Conservation (phyloP, 179 eudicot genomes). For the Heliamphora pulchella region DNA sequence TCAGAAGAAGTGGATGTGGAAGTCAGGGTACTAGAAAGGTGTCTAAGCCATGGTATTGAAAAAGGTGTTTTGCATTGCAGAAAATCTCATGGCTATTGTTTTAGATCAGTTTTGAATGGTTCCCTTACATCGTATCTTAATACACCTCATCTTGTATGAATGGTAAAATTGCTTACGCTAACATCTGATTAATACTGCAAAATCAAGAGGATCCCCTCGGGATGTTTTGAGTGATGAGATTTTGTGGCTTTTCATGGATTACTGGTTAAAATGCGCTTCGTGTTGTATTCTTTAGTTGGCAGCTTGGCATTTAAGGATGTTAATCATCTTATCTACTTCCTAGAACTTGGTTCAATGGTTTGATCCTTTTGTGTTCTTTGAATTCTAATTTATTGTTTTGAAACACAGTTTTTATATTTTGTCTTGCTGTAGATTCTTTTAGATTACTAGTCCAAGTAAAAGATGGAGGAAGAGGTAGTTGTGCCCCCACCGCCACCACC, state of each 20-base stretch:
- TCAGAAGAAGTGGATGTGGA: too few relatives aligned
- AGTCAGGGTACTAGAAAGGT: too few relatives aligned
- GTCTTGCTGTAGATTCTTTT: neutral
- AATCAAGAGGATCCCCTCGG: neutral
- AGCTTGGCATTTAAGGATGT: neutral
- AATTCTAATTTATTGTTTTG: neutral
- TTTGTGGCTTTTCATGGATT: neutral
- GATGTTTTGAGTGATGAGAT: neutral
- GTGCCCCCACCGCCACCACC: conserved; percentile 30
- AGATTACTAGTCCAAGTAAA: neutral
- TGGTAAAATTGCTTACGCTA: neutral
- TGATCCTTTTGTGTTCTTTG: neutral
- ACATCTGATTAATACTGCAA: neutral
- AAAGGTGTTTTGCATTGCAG: too few relatives aligned
- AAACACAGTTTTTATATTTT: neutral
- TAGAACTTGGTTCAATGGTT: neutral
- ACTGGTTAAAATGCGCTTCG: neutral
- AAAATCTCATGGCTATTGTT: too few relatives aligned
- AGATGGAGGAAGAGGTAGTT: conserved; percentile 21
- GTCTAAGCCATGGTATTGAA: too few relatives aligned
- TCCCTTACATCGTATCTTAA: neutral
- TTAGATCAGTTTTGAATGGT: neutral
- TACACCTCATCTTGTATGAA: neutral
- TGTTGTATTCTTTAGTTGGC: neutral
- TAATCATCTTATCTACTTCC: neutral